These are phyloP conservation scores for Crithidia fasciculata DNA, from an alignment of 208 protist genomes.

Conservation along the genomic window DNA sequence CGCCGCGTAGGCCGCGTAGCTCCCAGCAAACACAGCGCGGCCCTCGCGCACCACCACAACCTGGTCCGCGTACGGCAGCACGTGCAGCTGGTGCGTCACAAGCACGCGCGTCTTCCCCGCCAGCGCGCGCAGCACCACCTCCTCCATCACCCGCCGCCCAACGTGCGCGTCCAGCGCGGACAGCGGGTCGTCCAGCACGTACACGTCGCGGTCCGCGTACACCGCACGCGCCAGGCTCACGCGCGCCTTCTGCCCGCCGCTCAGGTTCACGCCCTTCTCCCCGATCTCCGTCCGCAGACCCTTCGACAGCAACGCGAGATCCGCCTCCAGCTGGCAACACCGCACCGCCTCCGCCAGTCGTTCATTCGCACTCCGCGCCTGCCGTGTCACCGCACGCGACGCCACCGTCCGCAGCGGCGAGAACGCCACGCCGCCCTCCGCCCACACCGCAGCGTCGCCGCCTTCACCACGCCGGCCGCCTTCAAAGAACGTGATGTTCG, in stretches of 20 bases:
- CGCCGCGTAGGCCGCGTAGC: slow-evolving; percentile 39
- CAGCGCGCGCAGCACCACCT: slow-evolving; percentile 60
- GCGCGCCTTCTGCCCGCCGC: slow-evolving; percentile 82
- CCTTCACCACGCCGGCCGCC: slow-evolving; percentile 16
- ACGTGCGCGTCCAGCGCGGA: slow-evolving; percentile 92
- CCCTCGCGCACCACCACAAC: slow-evolving; percentile 84
- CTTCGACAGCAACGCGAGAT: slow-evolving; percentile 63
- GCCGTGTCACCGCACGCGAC: slow-evolving; percentile 84
- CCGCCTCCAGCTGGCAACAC: slow-evolving; percentile 65
- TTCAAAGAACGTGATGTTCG: slow-evolving; percentile 94
- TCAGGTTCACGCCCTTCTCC: slow-evolving; percentile 64
- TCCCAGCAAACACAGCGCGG: slow-evolving; percentile 51
- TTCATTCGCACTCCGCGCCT: slow-evolving; percentile 85
- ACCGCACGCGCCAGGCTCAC: no score
- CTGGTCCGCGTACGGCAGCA: slow-evolving; percentile 69
- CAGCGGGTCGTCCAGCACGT: no score
- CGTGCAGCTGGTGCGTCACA: slow-evolving; percentile 94
- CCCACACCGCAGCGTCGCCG: neutral
- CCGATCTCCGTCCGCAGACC: slow-evolving; percentile 54
- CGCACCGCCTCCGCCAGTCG: slow-evolving; percentile 39
- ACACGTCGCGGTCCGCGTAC: no score
- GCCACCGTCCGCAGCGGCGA: slow-evolving; percentile 49
- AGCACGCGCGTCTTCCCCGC: slow-evolving; percentile 87
- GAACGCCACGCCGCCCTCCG: slow-evolving; percentile 23
- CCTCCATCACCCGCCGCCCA: slow-evolving; percentile 58